Percentiles rank a stretch among this genome's conserved stretches.
Conservation (phyloP, 768 basidiomycete genomes). For the Floccularia luteovirens region DNA sequence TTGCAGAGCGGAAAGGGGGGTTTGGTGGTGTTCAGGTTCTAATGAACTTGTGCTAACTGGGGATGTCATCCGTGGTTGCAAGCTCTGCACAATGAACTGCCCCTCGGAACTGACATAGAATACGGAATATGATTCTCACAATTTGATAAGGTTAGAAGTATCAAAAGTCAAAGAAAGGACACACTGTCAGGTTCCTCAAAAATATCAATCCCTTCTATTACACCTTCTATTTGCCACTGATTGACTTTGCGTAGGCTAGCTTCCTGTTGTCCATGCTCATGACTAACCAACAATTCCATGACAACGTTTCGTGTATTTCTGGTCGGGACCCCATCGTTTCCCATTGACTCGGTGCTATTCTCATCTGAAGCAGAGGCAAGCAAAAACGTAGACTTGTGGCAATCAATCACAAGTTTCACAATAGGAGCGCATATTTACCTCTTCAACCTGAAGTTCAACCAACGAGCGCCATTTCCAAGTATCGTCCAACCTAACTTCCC, state of each 20-base stretch:
- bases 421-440: constrained; percentile 21
- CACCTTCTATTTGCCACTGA: constrained; percentile 48
- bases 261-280: constrained; percentile 20
- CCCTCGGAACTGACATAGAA: constrained; percentile 34
- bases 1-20: constrained; percentile 24
- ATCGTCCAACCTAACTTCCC: constrained; percentile 22
- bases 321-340: constrained; percentile 26
- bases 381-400: constrained; percentile 28
- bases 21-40: constrained; percentile 17
- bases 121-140: constrained; percentile 27
- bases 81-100: constrained; percentile 33
- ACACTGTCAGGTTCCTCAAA: constrained; percentile 40
- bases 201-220: constrained; percentile 35
- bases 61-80: constrained; percentile 23
- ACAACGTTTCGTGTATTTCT: constrained; percentile 26
- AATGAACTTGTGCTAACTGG: background rate
- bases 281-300: constrained; percentile 25
- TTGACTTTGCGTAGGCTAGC: constrained; percentile 37
- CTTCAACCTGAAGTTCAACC: constrained; percentile 25
- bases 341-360: constrained; percentile 20
- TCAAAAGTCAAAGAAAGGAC: constrained; percentile 7
- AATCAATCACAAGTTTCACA: constrained; percentile 4
- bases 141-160: background rate
- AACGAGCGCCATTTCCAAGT: constrained; percentile 38
- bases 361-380: constrained; percentile 38